A percentile compares a stretch with the other conserved stretches of the same genome.
phyloP scores from a whole-genome alignment of 2,329 filamentous ascomycete species.

The Exophiala alcalophila region DNA sequence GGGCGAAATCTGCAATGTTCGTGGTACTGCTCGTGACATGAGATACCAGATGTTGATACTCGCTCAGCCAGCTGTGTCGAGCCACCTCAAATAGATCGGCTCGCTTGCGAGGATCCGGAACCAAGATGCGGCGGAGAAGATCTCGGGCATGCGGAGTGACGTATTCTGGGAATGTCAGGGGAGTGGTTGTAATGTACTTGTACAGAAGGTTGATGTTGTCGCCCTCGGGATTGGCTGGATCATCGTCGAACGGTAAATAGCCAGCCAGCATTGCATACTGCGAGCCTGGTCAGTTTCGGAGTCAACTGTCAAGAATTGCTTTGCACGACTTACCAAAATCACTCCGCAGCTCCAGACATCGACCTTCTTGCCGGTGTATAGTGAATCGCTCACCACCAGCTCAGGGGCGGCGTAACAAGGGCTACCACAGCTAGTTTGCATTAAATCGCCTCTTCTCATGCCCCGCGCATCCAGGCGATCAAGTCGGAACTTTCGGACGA shows the following conservation, averaged over 20 bases:
- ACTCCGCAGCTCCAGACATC: slow-evolving; percentile 99
- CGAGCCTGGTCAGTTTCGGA: too few species aligned
- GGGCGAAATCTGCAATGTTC: slow-evolving; percentile 77
- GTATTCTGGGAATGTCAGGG: slow-evolving; percentile 96
- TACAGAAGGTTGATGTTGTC: slow-evolving; percentile 99
- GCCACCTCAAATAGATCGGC: slow-evolving; percentile 97
- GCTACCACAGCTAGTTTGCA: slow-evolving; percentile 98
- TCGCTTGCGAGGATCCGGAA: slow-evolving; percentile 89
- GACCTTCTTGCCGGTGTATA: slow-evolving; percentile 96
- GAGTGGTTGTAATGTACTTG: slow-evolving; percentile 98
- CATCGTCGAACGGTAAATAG: slow-evolving; percentile 96
- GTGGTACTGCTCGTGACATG: slow-evolving; percentile 97
- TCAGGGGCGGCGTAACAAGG: slow-evolving; percentile 97
- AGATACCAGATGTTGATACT: slow-evolving; percentile 93
- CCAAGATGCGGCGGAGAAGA: slow-evolving; percentile 84
- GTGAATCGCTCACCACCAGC: slow-evolving; percentile 91
- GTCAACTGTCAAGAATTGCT: too few species aligned
- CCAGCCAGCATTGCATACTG: slow-evolving; percentile 98
- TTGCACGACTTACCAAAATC: slow-evolving; percentile 72
- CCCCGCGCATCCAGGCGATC: slow-evolving; percentile 75
- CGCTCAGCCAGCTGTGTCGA: slow-evolving; percentile 94
- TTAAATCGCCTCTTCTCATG: slow-evolving; percentile 81
- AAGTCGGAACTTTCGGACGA: slow-evolving; percentile 79
- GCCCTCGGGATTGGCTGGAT: slow-evolving; percentile 95
- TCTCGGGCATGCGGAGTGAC: slow-evolving; percentile 95